A percentile compares a stretch with the other conserved stretches of the same genome.
phyloP scores from a whole-genome alignment of 495 filamentous ascomycete genomes.

The Alectoria sarmentosa region DNA sequence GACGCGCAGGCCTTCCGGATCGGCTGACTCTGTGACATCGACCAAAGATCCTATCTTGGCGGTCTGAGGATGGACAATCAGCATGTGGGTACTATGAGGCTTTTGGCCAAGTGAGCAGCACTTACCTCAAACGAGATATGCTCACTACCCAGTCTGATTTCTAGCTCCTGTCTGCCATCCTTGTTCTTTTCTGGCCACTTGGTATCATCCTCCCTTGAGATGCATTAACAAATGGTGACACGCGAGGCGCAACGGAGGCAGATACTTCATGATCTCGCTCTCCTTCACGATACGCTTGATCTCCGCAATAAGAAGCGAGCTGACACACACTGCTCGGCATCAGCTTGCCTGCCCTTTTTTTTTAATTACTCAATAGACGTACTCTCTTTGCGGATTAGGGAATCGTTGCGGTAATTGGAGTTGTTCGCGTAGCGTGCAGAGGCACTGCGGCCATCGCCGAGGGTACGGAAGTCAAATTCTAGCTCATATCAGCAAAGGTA shows the following conservation, averaged over 20 bases:
- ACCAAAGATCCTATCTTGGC: constrained; percentile 97
- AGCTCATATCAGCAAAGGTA: constrained; percentile 29
- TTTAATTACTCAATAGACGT: too few relatives aligned
- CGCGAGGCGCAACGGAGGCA: constrained; percentile 3
- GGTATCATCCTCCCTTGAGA: constrained; percentile 83
- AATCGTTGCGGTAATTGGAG: constrained; percentile 98
- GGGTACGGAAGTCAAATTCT: constrained; percentile 96
- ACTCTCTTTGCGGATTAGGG: constrained; percentile 99
- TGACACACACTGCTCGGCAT: constrained; percentile 79
- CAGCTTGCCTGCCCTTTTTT: constrained; percentile 7
- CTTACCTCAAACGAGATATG: constrained; percentile 96
- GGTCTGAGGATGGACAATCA: constrained; percentile 50
- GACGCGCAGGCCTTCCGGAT: constrained; percentile 95
- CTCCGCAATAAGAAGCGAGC: constrained; percentile 82
- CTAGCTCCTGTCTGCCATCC: constrained; percentile 93
- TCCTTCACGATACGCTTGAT: constrained; percentile 96
- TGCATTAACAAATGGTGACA: constrained; percentile 26
- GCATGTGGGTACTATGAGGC: constrained; percentile 10
- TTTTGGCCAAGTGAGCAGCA: not conserved
- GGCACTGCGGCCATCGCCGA: constrained; percentile 91
- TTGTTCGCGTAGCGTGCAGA: constrained; percentile 98
- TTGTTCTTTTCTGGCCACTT: constrained; percentile 99
- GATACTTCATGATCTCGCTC: constrained; percentile 96
- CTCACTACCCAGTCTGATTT: constrained; percentile 89
- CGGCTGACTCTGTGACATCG: constrained; percentile 91